Evolutionary conservation across 2,329 filamentous ascomycete species (phyloP), one percentile per base, ranked within the genome.

Genomic region (Myrmaecium sp.): DNA sequence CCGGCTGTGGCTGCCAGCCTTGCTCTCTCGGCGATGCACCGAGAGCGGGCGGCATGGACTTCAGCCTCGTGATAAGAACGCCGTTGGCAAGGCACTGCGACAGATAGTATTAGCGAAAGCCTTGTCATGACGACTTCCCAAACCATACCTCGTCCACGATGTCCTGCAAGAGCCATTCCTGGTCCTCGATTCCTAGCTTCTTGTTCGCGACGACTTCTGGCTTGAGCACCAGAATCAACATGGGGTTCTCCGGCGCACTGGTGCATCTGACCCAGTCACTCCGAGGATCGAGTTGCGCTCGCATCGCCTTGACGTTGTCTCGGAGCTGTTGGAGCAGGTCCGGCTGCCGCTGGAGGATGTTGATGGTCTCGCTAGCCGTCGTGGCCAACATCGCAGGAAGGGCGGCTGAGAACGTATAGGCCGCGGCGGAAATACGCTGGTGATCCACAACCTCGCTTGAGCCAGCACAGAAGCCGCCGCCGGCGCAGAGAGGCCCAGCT

Each of bases 401-500:
- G 5, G 89, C 89, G 3, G 89, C 89, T 15, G 86, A 95, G 58
- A 82, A 98, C 3, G 89, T 95, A 52, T 95, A 98, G 0, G 86
- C 77, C 2, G 80, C 73, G 4, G 86, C 81, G 6, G 80, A 82
- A 43, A 98, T 84, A 38, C 89, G 83, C 56, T 98, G 89, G 47
- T 98, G 89, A 50, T 91, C 81, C 11, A 95, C 80, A 11, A 95
- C 84, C 46, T 94, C 89, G 36, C 75, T 74, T 20, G 76, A 75
- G 11, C 84, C 86, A 10, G 86, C 84, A 49, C 89, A 98, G 61
- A 98, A 98, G 10, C 89, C 89, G 39, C 91, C 89, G 29, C 84
- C 86, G 6, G 81, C 83, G 45, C 86, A 89, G 19, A 98, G 64
- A 10, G 84, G 78, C 2, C 89, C 86, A 8, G 86, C 74, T 23